Base-by-base conservation (phyloP, 148 eudicot genomes). In the Diospyros kaki region DNA sequence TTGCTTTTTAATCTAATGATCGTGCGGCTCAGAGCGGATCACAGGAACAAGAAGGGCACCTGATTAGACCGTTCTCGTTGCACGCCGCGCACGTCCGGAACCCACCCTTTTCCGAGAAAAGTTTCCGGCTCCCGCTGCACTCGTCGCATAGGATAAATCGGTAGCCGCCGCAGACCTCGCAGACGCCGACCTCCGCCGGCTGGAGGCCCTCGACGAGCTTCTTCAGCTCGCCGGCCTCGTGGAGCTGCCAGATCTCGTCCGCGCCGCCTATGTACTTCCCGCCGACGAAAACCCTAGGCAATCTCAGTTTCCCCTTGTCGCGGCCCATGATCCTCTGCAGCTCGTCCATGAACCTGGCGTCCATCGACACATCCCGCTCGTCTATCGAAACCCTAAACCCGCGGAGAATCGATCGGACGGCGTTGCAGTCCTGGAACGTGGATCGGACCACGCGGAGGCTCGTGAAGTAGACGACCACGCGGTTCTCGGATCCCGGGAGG, bases 221-320 rank as follows among this genome's bases (percentile, higher is more conserved):
- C 84, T 88, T 93, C 51, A 93, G 83, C 73, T 93, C 94, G 0
- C 98, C 98, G 64, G 87, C 71, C 78, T 93, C 98, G 78, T 89
- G 81, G 1, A 93, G 77, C 5, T 77, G 80, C 83, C 75, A 55
- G 18, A 93, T 68, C 76, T 93, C 98, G 10, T 93, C 96, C 9
- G 87, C 94, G 3, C 96, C 96, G 41, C 98, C 98, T 6, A 93
- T 45, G 75, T 89, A 93, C 43, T 81, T 71, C 1, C 98, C 94
- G 39, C 83, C 91, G 13, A 91, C 81, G 61, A 93, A 93, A 2
- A 93, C 98, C 69, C 85, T 75, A 0, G 98, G 98, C 52, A 93
- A 42, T 6, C 77, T 61, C 68, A 86, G 50, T 17, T 64, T 72
- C 3, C 80, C 68, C 52, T 58, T 75, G 5, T 15, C 61, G 0